Base-by-base conservation (phyloP, 257 asterid genomes). In the Buddleja alternifolia region DNA sequence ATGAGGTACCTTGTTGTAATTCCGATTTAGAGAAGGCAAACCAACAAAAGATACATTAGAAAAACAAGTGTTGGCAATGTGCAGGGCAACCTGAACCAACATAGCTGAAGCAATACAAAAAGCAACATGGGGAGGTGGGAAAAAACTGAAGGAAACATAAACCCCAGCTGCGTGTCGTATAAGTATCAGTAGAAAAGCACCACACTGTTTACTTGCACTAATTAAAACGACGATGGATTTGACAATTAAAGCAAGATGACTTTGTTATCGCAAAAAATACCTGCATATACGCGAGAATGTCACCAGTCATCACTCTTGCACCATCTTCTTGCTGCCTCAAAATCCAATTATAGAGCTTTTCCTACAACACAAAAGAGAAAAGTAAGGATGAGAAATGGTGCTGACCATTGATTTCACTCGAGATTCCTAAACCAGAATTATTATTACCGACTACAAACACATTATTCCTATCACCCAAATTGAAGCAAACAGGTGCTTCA, bases 321-420 rank as follows among this genome's bases (percentile, higher is more conserved):
- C 88, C 93, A 21, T 78, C 82, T 77, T 84, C 86, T 52, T 86
- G 93, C 69, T 78, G 82, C 50, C 93, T 82, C 74, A 68, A 74
- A 34, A 86, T 74, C 88, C 88, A 84, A 68, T 60, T 77, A 51
- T 74, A 76, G 58, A 84, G 88, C 70, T 84, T 84, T 75, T 81
- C 93, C 90, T 86, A 71, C 53, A 80, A 39, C 21, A 55, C 41
- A 62, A 48, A 37, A 0, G 17, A 64, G 46, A 32, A 29, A 32
- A 32, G 11, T 37, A 21, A 48, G 6, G 11, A 60, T 66, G 66
- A 72, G 69, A 6, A 69, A 54, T 21, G 32, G 7, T 44, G 44
- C 47, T 41, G 47, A 41, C n/a, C 14, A 41, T 41, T 41, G 3
- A 10, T 14, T 41, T 10, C 47, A 8, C n/a, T n/a, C 23, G 60